Base-by-base conservation (phyloP, 257 asterid genomes). In the Lycium barbarum region DNA sequence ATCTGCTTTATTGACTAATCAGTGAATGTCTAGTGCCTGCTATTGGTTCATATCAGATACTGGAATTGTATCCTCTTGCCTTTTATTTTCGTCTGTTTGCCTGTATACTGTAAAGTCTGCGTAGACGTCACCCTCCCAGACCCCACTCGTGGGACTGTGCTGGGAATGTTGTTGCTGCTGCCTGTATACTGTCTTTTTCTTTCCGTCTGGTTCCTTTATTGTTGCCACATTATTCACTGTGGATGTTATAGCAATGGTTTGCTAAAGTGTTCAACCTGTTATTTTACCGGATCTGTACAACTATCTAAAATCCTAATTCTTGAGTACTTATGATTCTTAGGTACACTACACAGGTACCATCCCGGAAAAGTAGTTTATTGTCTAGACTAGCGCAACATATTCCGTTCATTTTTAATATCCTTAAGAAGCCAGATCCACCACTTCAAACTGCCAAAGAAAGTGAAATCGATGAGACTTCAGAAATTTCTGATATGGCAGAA, bases 341-440 rank as follows among this genome's bases (percentile, higher is more conserved):
- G 84, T 89, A 87, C 63, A 65, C 85, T 62, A 86, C 81, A 80
- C 89, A 81, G 86, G 90, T 86, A 88, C 61, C 91, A 91, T 88
- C 93, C 83, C 91, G 87, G 68, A 89, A 90, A 88, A 93, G 86
- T 66, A 92, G 93, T 91, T 88, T 96, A 85, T 90, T 95, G 78
- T 91, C 94, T 84, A 91, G 92, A 90, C 89, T 96, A 83, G 97
- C 93, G 67, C 93, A 87, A 68, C 96, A 85, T 89, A 90, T 96
- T 87, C 98, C 99, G 66, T 96, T 94, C 90, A 73, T 96, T 84
- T 92, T 92, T 85, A 91, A 91, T 85, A 87, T 95, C 88, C 91
- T 95, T 83, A 94, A 91, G 91, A 94, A 92, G 91, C 90, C 91
- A 84, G 71, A 88, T 80, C 91, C 84, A 84, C 91, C 90, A 83